Evolutionary conservation across 495 filamentous ascomycete species (phyloP).

Genomic region (Talaromyces borbonicus): DNA sequence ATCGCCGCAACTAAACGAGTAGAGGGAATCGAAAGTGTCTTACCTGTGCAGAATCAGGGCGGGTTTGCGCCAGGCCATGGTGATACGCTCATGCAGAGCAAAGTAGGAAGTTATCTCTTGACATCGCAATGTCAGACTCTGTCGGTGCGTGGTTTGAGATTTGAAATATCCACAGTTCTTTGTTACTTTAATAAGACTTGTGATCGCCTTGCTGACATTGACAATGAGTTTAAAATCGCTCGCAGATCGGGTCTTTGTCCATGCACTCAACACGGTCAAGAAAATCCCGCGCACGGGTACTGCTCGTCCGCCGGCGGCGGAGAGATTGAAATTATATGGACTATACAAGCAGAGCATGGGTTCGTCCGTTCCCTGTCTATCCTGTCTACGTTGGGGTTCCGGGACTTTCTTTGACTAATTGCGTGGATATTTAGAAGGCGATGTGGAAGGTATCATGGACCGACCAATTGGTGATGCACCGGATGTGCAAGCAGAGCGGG

Average conservation of each 20-base stretch:
- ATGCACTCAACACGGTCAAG: constrained; percentile 96
- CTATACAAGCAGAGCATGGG: constrained; percentile 98
- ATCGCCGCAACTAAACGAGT: no score
- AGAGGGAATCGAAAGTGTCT: no score
- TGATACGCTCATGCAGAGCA: constrained; percentile 25
- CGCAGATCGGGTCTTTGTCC: constrained; percentile 91
- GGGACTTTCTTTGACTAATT: constrained; percentile 4
- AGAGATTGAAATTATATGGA: constrained; percentile 87
- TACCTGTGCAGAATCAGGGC: no score
- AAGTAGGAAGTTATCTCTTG: background rate
- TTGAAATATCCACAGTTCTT: background rate
- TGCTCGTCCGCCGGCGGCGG: constrained; percentile 71
- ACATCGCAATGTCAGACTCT: constrained; percentile 44
- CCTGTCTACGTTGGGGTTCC: background rate
- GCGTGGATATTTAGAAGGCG: constrained; percentile 54
- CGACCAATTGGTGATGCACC: constrained; percentile 52
- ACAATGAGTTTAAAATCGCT: no score
- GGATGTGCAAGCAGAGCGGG: constrained; percentile 44
- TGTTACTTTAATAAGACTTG: background rate
- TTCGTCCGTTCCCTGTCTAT: no score
- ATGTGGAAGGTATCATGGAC: constrained; percentile 87
- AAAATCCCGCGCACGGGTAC: constrained; percentile 91
- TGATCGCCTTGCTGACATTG: no score
- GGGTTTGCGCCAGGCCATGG: no score
- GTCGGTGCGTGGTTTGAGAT: constrained; percentile 33